phyloP scores from a whole-genome alignment of 208 protist species.

The Histomonas meleagridis region DNA sequence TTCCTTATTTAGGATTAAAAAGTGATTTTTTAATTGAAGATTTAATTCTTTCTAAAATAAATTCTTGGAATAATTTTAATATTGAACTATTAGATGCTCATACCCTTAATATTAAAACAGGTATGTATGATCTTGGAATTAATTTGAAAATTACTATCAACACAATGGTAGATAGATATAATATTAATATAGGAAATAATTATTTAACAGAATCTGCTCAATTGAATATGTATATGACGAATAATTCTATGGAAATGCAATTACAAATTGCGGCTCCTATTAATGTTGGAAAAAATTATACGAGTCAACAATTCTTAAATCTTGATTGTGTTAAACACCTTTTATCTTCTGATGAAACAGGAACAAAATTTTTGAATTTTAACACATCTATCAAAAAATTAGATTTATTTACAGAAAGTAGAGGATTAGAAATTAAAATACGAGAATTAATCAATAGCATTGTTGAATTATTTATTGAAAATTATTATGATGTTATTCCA shows the following conservation, averaged over 20 bases:
- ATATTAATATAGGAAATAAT: neutral
- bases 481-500: neutral
- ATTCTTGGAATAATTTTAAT: slow-evolving; percentile 19
- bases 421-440: neutral
- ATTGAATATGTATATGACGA: neutral
- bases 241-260: neutral
- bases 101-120: neutral
- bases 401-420: neutral
- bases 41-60: neutral
- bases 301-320: neutral
- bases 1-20: neutral
- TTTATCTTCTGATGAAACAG: neutral
- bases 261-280: neutral
- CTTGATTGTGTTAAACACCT: neutral
- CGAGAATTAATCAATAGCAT: neutral
- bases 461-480: neutral
- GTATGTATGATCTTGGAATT: neutral
- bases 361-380: neutral
- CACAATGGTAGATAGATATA: neutral
- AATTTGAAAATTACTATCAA: neutral
- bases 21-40: neutral
- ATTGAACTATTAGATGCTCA: neutral
- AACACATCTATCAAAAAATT: neutral
- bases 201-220: neutral
- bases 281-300: neutral